phyloP scores from a whole-genome alignment of 2,329 filamentous ascomycete species.

The Amylocarpus encephaloides region DNA sequence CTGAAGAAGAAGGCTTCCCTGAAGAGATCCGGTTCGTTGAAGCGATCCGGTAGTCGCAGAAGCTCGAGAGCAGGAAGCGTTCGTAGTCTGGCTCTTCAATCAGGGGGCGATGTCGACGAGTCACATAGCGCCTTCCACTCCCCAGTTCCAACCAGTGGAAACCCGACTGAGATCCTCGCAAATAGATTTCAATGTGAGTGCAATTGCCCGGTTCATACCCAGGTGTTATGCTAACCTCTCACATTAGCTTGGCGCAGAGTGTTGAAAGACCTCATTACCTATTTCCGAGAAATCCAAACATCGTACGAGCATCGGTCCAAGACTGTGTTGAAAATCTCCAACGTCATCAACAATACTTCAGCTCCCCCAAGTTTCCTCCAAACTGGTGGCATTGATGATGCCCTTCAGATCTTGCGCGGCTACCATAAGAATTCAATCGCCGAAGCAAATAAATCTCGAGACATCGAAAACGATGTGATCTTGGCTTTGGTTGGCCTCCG shows the following conservation, averaged over 20 bases:
- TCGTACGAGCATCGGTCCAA: slow-evolving; percentile 86
- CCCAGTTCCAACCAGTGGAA: slow-evolving; percentile 80
- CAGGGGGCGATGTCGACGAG: slow-evolving; percentile 59
- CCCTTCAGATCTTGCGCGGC: slow-evolving; percentile 69
- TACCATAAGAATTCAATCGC: slow-evolving; percentile 75
- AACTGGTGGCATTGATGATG: slow-evolving; percentile 82
- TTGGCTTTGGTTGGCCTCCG: slow-evolving; percentile 77
- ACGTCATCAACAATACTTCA: slow-evolving; percentile 73
- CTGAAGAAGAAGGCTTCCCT: slow-evolving; percentile 85
- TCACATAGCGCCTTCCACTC: slow-evolving; percentile 81
- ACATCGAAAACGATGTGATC: slow-evolving; percentile 89
- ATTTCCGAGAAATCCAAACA: slow-evolving; percentile 85
- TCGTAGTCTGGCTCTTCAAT: slow-evolving; percentile 68
- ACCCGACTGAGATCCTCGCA: slow-evolving; percentile 80
- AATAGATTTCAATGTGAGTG: slow-evolving; percentile 78
- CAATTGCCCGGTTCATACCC: neutral
- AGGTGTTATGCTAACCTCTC: slow-evolving; percentile 6
- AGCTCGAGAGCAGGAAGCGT: slow-evolving; percentile 85
- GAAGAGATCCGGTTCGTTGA: slow-evolving; percentile 65
- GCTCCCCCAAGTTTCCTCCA: slow-evolving; percentile 70
- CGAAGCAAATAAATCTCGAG: slow-evolving; percentile 81
- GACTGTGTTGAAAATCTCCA: slow-evolving; percentile 72
- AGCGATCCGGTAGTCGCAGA: slow-evolving; percentile 71
- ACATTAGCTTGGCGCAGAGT: slow-evolving; percentile 82
- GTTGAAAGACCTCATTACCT: slow-evolving; percentile 87